These are phyloP conservation scores for Pelargonium citronellum DNA, from an alignment of 441 rosid genomes.

Conservation along the genomic window DNA sequence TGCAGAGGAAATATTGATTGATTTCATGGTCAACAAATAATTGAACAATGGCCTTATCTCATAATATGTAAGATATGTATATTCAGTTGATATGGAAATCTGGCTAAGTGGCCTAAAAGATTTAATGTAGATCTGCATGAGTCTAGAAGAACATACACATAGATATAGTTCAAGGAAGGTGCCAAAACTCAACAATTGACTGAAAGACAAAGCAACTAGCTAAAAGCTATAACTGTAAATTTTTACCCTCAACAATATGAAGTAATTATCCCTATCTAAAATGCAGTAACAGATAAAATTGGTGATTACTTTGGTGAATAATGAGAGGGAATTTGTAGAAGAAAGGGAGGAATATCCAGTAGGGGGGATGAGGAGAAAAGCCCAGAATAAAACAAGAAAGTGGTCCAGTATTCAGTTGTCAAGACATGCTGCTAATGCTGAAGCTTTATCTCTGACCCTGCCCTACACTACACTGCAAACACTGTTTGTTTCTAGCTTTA, in stretches of 20 bases:
- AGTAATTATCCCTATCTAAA: too few species aligned
- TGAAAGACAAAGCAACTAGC: too few species aligned
- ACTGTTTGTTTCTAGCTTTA: background rate
- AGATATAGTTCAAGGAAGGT: background rate
- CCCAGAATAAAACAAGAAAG: background rate
- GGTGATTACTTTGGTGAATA: background rate
- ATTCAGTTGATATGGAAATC: background rate
- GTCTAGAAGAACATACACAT: background rate
- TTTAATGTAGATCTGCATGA: background rate
- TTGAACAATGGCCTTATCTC: background rate
- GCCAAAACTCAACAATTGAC: background rate
- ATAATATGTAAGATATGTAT: background rate
- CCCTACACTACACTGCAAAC: background rate
- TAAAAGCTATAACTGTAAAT: too few species aligned
- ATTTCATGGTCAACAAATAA: background rate
- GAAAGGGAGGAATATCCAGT: constrained; percentile 3
- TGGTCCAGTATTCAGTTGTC: background rate
- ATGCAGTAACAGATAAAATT: background rate
- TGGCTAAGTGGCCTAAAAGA: background rate
- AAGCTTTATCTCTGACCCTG: constrained; percentile 3
- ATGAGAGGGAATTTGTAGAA: background rate
- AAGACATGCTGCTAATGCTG: too few species aligned
- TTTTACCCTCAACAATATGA: too few species aligned
- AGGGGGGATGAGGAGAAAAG: constrained; percentile 7
- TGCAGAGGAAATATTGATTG: background rate